Conservation (phyloP, 2,329 filamentous ascomycete genomes). For the Periconia macrospinosa region DNA sequence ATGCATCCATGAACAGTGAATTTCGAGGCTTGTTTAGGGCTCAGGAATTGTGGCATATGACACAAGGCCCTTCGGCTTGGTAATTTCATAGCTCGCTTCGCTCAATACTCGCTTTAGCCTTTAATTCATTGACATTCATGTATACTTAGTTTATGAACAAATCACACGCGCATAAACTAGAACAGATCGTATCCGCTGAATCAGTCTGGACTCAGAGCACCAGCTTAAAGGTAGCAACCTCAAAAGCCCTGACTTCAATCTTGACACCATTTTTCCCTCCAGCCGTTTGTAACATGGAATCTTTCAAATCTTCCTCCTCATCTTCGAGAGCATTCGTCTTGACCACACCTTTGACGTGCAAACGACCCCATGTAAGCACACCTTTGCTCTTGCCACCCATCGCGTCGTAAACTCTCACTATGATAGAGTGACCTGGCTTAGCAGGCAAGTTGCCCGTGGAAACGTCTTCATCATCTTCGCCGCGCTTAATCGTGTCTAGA, state of each 20-base stretch:
- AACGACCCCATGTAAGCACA: conserved; percentile 63
- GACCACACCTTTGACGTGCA: conserved; percentile 74
- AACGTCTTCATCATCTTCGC: conserved; percentile 61
- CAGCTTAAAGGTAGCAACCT: conserved; percentile 80
- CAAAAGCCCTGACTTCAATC: conserved; percentile 70
- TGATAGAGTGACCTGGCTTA: conserved; percentile 74
- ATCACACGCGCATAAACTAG: too few relatives aligned
- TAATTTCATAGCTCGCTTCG: too few relatives aligned
- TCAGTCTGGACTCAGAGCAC: conserved; percentile 10
- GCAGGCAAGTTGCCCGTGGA: conserved; percentile 55
- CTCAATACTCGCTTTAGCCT: too few relatives aligned
- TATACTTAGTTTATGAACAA: too few relatives aligned
- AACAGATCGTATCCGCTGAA: too few relatives aligned
- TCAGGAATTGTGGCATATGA: too few relatives aligned
- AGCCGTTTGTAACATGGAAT: conserved; percentile 45
- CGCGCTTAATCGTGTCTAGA: conserved; percentile 88
- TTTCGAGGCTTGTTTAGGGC: too few relatives aligned
- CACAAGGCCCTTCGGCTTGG: too few relatives aligned
- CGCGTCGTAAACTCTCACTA: conserved; percentile 85
- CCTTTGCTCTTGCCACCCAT: conserved; percentile 80
- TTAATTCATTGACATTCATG: too few relatives aligned
- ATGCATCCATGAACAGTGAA: too few relatives aligned
- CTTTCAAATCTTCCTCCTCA: conserved; percentile 61
- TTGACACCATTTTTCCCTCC: conserved; percentile 53
- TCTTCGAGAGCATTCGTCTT: conserved; percentile 92